These are phyloP conservation scores for Penicillium italicum DNA, from an alignment of 2,329 filamentous ascomycete genomes.

Conservation along the genomic window DNA sequence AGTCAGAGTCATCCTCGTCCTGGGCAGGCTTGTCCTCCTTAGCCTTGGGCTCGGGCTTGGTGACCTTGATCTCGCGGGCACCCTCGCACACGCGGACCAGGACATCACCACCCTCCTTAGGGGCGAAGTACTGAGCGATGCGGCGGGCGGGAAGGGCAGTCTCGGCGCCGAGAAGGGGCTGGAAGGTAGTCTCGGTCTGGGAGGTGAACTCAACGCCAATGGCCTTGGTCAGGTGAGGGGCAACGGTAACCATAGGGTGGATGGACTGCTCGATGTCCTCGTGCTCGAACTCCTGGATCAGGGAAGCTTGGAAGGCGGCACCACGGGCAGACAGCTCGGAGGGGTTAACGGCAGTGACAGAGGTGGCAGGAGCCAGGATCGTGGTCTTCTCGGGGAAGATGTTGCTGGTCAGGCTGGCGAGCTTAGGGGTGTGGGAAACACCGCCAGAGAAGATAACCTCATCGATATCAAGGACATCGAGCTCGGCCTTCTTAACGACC, in stretches of 20 bases:
- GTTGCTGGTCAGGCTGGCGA: slow-evolving; percentile 72
- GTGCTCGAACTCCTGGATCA: slow-evolving; percentile 91
- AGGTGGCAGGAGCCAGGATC: slow-evolving; percentile 80
- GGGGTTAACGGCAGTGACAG: slow-evolving; percentile 77
- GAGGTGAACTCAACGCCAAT: slow-evolving; percentile 76
- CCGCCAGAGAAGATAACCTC: slow-evolving; percentile 93
- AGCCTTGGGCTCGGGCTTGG: slow-evolving; percentile 75
- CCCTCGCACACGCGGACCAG: slow-evolving; percentile 87
- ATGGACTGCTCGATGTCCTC: slow-evolving; percentile 95
- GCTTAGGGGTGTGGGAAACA: slow-evolving; percentile 87
- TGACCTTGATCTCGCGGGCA: slow-evolving; percentile 85
- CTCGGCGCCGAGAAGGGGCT: slow-evolving; percentile 75
- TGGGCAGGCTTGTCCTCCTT: slow-evolving; percentile 61
- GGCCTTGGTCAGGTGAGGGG: slow-evolving; percentile 82
- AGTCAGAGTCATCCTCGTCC: slow-evolving; percentile 59
- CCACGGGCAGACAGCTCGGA: slow-evolving; percentile 85
- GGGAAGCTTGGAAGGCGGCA: slow-evolving; percentile 88
- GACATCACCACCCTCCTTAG: slow-evolving; percentile 80
- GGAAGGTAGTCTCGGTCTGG: slow-evolving; percentile 65
- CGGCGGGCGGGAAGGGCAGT: slow-evolving; percentile 87
- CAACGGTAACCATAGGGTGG: slow-evolving; percentile 89
- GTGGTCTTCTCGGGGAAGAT: slow-evolving; percentile 78
- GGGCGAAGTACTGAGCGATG: slow-evolving; percentile 71
- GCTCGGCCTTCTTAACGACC: slow-evolving; percentile 81
- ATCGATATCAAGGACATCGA: slow-evolving; percentile 89